Percentiles rank a stretch among this genome's conserved stretches.
phyloP scores from a whole-genome alignment of 2,329 filamentous ascomycete genomes.

The Penicillium thymicola region DNA sequence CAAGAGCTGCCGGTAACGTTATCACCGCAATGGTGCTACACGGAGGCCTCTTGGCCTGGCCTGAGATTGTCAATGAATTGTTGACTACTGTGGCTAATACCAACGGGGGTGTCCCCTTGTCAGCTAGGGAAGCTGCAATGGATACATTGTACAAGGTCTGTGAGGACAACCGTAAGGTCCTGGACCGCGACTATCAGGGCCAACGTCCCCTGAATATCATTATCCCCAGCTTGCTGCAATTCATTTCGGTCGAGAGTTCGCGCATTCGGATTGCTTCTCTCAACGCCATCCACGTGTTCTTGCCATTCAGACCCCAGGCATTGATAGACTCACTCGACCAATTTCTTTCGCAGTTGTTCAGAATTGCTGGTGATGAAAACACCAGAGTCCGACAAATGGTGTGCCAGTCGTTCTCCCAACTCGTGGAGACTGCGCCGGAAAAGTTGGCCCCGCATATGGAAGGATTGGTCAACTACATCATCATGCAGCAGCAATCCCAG shows the following conservation, averaged over 20 bases:
- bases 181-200: constrained; percentile 84
- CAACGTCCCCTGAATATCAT: constrained; percentile 84
- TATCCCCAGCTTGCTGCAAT: constrained; percentile 84
- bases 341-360: constrained; percentile 78
- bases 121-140: constrained; percentile 91
- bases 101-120: constrained; percentile 61
- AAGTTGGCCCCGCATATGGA: constrained; percentile 85
- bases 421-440: constrained; percentile 86
- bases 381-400: constrained; percentile 87
- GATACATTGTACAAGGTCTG: constrained; percentile 90
- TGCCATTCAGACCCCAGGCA: constrained; percentile 77
- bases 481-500: constrained; percentile 76
- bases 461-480: constrained; percentile 88
- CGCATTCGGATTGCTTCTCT: constrained; percentile 79
- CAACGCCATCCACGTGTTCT: constrained; percentile 85
- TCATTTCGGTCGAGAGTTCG: constrained; percentile 70
- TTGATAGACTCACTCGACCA: constrained; percentile 76
- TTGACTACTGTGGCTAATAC: constrained; percentile 73
- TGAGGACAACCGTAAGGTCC: constrained; percentile 84
- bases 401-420: constrained; percentile 85
- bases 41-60: constrained; percentile 86
- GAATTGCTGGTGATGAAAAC: constrained; percentile 70
- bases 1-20: constrained; percentile 86
- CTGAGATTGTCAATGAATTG: constrained; percentile 80
- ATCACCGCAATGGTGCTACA: constrained; percentile 86